These are phyloP conservation scores for Gynandropsis gynandra DNA, from an alignment of 345 rosid species.

Conservation along the genomic window DNA sequence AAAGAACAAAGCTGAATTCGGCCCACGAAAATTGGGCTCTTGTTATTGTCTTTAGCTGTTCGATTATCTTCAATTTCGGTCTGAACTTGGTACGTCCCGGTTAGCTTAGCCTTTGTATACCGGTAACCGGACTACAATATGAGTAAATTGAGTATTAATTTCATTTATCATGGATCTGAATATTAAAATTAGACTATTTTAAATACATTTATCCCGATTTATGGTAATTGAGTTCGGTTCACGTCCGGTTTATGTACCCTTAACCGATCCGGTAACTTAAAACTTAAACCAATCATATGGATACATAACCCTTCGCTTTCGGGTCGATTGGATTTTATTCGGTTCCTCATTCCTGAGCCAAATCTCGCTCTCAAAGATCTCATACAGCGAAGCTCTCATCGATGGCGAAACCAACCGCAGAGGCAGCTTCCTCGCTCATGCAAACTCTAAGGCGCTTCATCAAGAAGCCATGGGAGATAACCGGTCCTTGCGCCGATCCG, in stretches of 20 bases:
- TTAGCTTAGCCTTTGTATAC: too few relatives aligned
- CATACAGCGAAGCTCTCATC: conserved; percentile 20
- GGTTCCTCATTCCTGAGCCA: background rate
- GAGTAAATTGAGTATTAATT: too few relatives aligned
- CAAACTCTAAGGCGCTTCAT: conserved; percentile 61
- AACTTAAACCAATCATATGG: conserved; percentile 5
- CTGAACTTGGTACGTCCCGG: too few relatives aligned
- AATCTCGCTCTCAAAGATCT: conserved; percentile 22
- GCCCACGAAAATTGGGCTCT: too few relatives aligned
- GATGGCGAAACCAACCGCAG: conserved; percentile 60
- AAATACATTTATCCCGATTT: background rate
- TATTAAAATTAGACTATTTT: background rate
- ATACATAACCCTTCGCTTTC: conserved; percentile 2
- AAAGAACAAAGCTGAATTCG: too few relatives aligned
- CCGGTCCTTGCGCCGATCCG: conserved; percentile 86
- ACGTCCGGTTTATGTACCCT: background rate
- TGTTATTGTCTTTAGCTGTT: too few relatives aligned
- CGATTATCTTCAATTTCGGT: too few relatives aligned
- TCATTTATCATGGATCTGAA: too few relatives aligned
- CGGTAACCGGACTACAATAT: too few relatives aligned
- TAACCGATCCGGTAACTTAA: background rate
- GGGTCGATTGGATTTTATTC: conserved; percentile 1
- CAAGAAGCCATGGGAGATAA: conserved; percentile 93
- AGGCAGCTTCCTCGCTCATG: conserved; percentile 41
- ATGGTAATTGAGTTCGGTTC: background rate